Conservation (phyloP, 2,329 filamentous ascomycete species). For the Mycosphaerelloides madeirae region DNA sequence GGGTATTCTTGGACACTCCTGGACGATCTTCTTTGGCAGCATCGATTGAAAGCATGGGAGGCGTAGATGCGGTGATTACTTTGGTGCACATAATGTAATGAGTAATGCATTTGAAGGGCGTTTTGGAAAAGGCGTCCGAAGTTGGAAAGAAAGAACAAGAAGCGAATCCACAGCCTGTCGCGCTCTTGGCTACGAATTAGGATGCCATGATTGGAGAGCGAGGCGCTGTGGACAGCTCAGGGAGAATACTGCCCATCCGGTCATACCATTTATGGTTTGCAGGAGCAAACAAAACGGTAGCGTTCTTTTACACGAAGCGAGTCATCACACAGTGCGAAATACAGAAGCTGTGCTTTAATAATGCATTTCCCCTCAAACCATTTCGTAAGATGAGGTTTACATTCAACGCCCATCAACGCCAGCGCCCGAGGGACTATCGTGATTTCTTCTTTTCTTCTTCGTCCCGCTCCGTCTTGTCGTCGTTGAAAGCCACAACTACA, state of each 20-base stretch:
- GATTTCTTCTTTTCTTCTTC: conserved; percentile 35
- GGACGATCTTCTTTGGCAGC: conserved; percentile 2
- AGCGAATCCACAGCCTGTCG: conserved; percentile 2
- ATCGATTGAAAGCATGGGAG: background rate
- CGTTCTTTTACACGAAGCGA: too few relatives aligned
- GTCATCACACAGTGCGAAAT: too few relatives aligned
- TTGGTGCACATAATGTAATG: conserved; percentile 10
- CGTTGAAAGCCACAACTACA: conserved; percentile 82
- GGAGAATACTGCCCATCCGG: background rate
- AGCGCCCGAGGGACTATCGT: background rate
- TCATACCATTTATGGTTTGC: too few relatives aligned
- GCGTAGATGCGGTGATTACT: background rate
- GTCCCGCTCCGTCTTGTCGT: conserved; percentile 60
- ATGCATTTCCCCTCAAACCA: too few relatives aligned
- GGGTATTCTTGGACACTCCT: background rate
- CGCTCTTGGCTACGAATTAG: conserved; percentile 5
- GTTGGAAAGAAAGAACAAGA: conserved; percentile 4
- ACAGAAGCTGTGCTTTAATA: too few relatives aligned
- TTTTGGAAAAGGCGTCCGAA: background rate
- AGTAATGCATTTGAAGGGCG: background rate
- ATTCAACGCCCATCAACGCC: too few relatives aligned
- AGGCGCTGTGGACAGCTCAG: background rate
- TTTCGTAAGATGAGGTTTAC: too few relatives aligned
- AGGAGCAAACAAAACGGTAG: too few relatives aligned
- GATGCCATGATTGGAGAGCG: too few relatives aligned